Evolutionary conservation across 2,329 filamentous ascomycete species (phyloP), one percentile per base, ranked within the genome.

Genomic region (Nigrospora oryzae): DNA sequence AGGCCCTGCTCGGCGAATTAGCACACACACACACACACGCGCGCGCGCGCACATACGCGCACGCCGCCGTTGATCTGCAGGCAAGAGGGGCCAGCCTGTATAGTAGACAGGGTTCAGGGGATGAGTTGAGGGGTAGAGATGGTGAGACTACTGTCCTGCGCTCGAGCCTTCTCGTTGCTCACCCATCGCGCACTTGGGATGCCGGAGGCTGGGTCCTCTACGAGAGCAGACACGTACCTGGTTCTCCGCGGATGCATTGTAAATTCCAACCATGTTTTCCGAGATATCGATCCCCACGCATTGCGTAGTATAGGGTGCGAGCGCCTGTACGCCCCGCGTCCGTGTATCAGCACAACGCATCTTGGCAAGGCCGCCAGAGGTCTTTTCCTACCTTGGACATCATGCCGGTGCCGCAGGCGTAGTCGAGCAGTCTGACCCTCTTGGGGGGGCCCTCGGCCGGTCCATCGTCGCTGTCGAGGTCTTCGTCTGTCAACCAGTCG

Each of bases 331-430:
- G 12, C 36, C 28, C 15, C 23, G 4, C 11, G 8, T 23, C 47
- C 17, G 52, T 31, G 23, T 31, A 10, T 32, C 11, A 33, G 23
- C 15, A 15, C 33, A 46, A 45, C 16, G 13, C 11, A 13, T 23
- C n/a, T 11, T 34, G 28, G 16, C 33, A 23, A 13, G 32, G 34
- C 32, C 14, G 28, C 19, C 35, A 23, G 33, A 17, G 19, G 23
- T 11, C 13, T 7, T 7, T 30, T 15, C 71, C 52, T 58, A 84
- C 82, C 60, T 75, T 71, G 12, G 83, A 83, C 50, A 86, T 69
- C 44, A 78, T 63, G 2, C 84, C 84, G 6, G 83, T 82, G 10
- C 86, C 86, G 57, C 85, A 89, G 14, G 86, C 86, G 62, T 89
- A 90, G 59, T 90, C 86, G 2, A 89, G 68, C 16, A 88, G 63